Conservation (phyloP, 176 grass and related monocot genomes). For the Tillandsia fasciculata region DNA sequence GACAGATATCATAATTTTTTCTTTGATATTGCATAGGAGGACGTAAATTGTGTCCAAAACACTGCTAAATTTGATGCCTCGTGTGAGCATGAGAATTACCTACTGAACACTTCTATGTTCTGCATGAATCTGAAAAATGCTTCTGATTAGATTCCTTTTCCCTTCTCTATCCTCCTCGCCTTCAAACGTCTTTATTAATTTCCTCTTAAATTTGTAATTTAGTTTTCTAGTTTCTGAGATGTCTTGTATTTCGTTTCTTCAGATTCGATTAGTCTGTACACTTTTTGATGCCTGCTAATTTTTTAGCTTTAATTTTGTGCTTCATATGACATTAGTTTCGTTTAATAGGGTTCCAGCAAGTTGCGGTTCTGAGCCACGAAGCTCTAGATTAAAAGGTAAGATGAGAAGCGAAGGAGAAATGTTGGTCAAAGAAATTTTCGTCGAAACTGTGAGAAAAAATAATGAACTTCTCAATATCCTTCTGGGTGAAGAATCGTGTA, state of each 20-base stretch:
- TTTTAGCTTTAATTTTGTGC: neutral
- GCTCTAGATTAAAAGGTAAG: constrained; percentile 81
- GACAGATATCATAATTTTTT: too few relatives aligned
- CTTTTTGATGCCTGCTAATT: neutral
- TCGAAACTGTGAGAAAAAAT: constrained; percentile 69
- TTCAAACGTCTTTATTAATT: neutral
- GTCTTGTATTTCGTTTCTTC: neutral
- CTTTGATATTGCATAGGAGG: too few relatives aligned
- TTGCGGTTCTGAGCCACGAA: constrained; percentile 51
- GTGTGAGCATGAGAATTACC: neutral
- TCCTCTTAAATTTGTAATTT: neutral
- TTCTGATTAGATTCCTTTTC: neutral
- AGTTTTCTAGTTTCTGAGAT: neutral
- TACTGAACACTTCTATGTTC: neutral
- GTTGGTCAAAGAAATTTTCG: constrained; percentile 88
- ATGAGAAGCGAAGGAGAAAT: constrained; percentile 72
- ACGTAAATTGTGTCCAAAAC: too few relatives aligned
- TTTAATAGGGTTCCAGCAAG: constrained; percentile 45
- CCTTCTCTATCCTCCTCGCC: neutral
- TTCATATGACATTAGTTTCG: constrained; percentile 16
- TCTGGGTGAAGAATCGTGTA: constrained; percentile 61
- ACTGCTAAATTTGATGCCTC: neutral
- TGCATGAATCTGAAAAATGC: neutral
- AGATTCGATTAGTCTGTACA: too few relatives aligned
- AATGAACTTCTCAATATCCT: constrained; percentile 80